These are phyloP conservation scores for Tetradesmus lagerheimii DNA, from an alignment of 139 green algal species.

Conservation along the genomic window DNA sequence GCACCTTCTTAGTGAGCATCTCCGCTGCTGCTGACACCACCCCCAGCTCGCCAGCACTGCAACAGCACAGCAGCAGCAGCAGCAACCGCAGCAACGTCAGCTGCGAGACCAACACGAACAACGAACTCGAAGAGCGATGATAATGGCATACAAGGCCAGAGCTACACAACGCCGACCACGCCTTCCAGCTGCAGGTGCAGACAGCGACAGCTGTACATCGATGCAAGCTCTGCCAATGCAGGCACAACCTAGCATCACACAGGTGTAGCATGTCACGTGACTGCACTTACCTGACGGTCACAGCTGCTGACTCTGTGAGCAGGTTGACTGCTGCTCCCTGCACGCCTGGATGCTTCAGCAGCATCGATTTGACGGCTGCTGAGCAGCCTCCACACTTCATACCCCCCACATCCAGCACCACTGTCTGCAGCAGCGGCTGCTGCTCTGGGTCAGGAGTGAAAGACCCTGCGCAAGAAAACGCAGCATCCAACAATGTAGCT, in stretches of 20 bases:
- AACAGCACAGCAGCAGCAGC: background rate
- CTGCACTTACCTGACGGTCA: slow-evolving; percentile 58
- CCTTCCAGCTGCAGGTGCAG: no score
- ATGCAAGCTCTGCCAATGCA: no score
- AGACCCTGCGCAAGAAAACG: no score
- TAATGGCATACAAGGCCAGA: background rate
- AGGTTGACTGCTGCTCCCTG: slow-evolving; percentile 80
- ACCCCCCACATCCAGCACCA: slow-evolving; percentile 73
- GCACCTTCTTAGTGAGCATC: slow-evolving; percentile 68
- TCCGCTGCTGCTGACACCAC: slow-evolving; percentile 46
- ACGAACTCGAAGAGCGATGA: no score
- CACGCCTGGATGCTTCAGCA: slow-evolving; percentile 73
- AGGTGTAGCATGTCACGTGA: no score
- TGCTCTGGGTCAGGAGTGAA: background rate
- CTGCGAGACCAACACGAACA: background rate
- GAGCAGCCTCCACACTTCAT: slow-evolving; percentile 95
- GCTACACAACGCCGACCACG: background rate
- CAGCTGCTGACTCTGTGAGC: slow-evolving; percentile 78
- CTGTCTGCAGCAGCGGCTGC: slow-evolving; percentile 27
- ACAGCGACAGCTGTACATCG: no score
- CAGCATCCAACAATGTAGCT: no score
- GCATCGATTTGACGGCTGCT: slow-evolving; percentile 82
- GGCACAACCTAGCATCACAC: no score
- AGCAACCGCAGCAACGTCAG: background rate
- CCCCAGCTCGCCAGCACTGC: background rate